A percentile compares a stretch with the other conserved stretches of the same genome.
phyloP scores from a whole-genome alignment of 1,139 yeast genomes.

The Yamadazyma friedrichii region DNA sequence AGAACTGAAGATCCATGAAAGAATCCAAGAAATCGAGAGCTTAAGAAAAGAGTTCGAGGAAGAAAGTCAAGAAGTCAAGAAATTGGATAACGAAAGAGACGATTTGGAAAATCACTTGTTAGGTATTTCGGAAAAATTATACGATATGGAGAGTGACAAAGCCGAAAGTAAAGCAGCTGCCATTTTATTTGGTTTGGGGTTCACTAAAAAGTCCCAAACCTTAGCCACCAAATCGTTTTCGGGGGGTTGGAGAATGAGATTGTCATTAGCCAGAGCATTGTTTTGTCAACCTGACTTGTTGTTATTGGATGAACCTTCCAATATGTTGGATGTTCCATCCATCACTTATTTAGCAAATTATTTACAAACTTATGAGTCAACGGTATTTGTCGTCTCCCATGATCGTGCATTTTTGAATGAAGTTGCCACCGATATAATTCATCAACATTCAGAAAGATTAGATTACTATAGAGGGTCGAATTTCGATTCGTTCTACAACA shows the following conservation, averaged over 20 bases:
- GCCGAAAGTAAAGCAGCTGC: constrained; percentile 98
- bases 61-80: constrained; percentile 72
- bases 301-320: constrained; percentile 95
- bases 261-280: constrained; percentile 95
- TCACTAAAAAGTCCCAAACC: constrained; percentile 81
- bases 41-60: constrained; percentile 75
- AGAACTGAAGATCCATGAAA: constrained; percentile 69
- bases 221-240: constrained; percentile 87
- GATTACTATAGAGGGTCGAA: constrained; percentile 95
- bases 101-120: constrained; percentile 78
- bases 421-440: constrained; percentile 96
- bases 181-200: constrained; percentile 90
- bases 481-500: constrained; percentile 88
- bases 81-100: constrained; percentile 83
- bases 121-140: constrained; percentile 76
- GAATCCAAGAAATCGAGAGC: constrained; percentile 71
- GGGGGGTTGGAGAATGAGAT: constrained; percentile 99
- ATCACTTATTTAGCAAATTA: constrained; percentile 90
- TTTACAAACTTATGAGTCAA: constrained; percentile 84
- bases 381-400: constrained; percentile 94
- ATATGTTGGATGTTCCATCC: constrained; percentile 99
- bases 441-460: constrained; percentile 94
- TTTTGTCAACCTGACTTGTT: constrained; percentile 95
- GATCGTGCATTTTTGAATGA: constrained; percentile 96
- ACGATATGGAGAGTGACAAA: constrained; percentile 94